phyloP scores from a whole-genome alignment of 768 basidiomycete species.

The Mrakia frigida region DNA sequence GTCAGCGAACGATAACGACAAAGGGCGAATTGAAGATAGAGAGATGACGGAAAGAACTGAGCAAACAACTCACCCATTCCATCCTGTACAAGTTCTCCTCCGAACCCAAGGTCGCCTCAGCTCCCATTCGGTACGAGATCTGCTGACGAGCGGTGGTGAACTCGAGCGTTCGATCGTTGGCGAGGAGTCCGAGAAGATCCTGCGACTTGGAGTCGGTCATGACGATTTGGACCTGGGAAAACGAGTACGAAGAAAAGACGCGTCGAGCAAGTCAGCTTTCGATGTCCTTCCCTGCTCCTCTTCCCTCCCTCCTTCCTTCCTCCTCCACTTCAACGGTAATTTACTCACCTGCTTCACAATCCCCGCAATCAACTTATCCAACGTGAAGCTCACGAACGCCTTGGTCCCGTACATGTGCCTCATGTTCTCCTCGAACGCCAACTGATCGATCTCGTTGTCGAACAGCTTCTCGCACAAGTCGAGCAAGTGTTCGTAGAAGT shows the following conservation, averaged over 20 bases:
- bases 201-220: slow-evolving; percentile 55
- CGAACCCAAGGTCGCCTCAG: slow-evolving; percentile 45
- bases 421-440: slow-evolving; percentile 92
- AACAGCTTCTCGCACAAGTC: slow-evolving; percentile 90
- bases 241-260: too few species aligned
- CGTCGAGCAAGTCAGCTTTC: too few species aligned
- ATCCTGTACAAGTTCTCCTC: slow-evolving; percentile 50
- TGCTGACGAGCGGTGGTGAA: slow-evolving; percentile 43
- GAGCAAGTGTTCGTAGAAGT: slow-evolving; percentile 82
- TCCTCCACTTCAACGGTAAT: too few species aligned
- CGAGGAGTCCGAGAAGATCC: slow-evolving; percentile 72
- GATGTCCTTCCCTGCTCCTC: too few species aligned
- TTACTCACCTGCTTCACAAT: slow-evolving; percentile 86
- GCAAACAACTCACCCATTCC: slow-evolving; percentile 44
- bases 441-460: slow-evolving; percentile 83
- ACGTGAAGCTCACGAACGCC: slow-evolving; percentile 86
- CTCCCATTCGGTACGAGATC: slow-evolving; percentile 48
- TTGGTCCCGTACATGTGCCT: slow-evolving; percentile 60
- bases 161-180: slow-evolving; percentile 53
- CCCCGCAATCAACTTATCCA: slow-evolving; percentile 84
- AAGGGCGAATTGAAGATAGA: too few species aligned
- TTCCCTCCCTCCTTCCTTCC: too few species aligned
- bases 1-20: not conserved
- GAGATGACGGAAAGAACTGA: not conserved
- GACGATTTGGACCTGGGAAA: too few species aligned